A percentile compares a stretch with the other conserved stretches of the same genome.
These are phyloP conservation scores for Venturia carpophila DNA, from an alignment of 2,329 filamentous ascomycete species.

Conservation along the genomic window DNA sequence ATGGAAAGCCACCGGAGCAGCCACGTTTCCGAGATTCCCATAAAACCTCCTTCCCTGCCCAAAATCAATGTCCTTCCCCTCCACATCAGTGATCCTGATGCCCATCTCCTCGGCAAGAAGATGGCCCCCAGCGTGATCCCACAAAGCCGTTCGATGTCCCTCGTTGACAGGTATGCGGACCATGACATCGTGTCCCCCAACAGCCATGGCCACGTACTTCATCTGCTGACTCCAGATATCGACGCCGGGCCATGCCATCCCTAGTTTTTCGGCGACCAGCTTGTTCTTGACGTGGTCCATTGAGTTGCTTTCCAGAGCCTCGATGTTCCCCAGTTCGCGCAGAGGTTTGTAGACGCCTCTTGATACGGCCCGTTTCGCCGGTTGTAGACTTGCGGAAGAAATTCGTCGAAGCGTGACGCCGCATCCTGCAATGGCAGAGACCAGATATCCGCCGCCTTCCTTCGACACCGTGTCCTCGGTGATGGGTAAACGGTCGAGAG, in stretches of 20 bases:
- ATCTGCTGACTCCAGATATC: slow-evolving; percentile 48
- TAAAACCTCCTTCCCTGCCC: slow-evolving; percentile 34
- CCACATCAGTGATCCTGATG: slow-evolving; percentile 43
- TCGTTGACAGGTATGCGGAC: slow-evolving; percentile 40
- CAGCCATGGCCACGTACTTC: slow-evolving; percentile 45
- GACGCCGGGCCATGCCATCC: slow-evolving; percentile 41
- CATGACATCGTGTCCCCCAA: slow-evolving; percentile 43
- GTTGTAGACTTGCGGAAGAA: neutral
- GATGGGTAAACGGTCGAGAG: slow-evolving; percentile 30
- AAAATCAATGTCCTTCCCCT: slow-evolving; percentile 44
- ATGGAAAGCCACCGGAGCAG: slow-evolving; percentile 34
- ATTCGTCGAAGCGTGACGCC: slow-evolving; percentile 29
- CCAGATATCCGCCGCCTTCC: slow-evolving; percentile 35
- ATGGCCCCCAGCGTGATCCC: slow-evolving; percentile 50
- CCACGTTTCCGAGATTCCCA: slow-evolving; percentile 36
- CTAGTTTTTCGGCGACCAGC: slow-evolving; percentile 30
- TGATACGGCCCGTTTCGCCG: neutral
- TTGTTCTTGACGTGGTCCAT: slow-evolving; percentile 10
- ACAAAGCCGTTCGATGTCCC: slow-evolving; percentile 42
- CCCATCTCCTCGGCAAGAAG: slow-evolving; percentile 45
- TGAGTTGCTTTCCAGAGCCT: neutral
- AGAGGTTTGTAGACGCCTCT: neutral
- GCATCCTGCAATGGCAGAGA: slow-evolving; percentile 42
- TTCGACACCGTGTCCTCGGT: slow-evolving; percentile 28
- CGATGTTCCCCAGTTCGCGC: slow-evolving; percentile 5